Evolutionary conservation across 1,139 yeast species (phyloP).

Genomic region (Kodamaea suecica): DNA sequence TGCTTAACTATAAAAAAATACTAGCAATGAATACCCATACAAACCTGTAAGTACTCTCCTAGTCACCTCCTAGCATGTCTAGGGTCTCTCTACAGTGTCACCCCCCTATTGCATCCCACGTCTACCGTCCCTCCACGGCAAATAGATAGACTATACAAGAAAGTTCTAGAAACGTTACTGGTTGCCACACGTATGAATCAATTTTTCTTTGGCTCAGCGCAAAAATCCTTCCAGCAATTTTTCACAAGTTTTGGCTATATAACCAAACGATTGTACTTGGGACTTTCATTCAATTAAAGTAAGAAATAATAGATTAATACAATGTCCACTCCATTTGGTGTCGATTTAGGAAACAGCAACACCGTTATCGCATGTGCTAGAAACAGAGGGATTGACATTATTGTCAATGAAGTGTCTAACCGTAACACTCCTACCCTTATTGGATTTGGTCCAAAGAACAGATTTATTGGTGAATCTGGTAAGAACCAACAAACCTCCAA

Average conservation of each 20-base stretch:
- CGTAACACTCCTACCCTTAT: conserved; percentile 93
- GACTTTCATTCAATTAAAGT: background rate
- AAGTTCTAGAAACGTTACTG: background rate
- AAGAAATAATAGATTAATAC: conserved; percentile 17
- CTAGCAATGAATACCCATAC: no score
- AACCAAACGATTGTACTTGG: background rate
- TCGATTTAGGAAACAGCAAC: conserved; percentile 94
- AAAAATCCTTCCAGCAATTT: background rate
- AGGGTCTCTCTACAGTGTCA: no score
- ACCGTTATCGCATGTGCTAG: conserved; percentile 96
- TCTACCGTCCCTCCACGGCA: no score
- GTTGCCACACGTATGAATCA: background rate
- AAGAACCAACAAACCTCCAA: conserved; percentile 95
- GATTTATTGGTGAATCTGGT: conserved; percentile 93
- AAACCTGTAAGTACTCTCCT: no score
- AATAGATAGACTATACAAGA: background rate
- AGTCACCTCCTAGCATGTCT: no score
- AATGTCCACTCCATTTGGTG: conserved; percentile 86
- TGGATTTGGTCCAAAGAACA: conserved; percentile 85
- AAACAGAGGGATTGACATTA: conserved; percentile 97
- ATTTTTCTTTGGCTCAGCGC: conserved; percentile 2
- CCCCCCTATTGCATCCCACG: no score
- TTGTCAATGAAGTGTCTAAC: conserved; percentile 97
- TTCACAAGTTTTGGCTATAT: background rate
- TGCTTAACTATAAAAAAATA: no score